Conservation (phyloP, 768 basidiomycete species). For the Trametes punicea region DNA sequence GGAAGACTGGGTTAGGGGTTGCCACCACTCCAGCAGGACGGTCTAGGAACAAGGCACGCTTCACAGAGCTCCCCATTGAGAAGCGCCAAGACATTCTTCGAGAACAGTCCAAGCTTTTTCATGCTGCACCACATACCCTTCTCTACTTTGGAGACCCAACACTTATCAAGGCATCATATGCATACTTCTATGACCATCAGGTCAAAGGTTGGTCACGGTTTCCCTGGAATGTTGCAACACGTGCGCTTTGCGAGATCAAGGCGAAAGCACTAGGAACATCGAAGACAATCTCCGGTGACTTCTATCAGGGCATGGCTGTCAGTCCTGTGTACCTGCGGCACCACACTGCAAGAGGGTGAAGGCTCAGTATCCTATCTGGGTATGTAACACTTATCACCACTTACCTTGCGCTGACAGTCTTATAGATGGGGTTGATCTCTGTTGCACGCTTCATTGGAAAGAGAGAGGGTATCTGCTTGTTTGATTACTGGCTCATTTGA, state of each 20-base stretch:
- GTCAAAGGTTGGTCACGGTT: conserved; percentile 36
- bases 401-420: too few species aligned
- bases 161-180: conserved; percentile 50
- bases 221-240: conserved; percentile 54
- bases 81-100: conserved; percentile 47
- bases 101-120: conserved; percentile 40
- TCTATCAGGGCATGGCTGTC: conserved; percentile 39
- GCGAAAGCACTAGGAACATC: conserved; percentile 37
- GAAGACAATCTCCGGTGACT: conserved; percentile 40
- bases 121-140: conserved; percentile 30
- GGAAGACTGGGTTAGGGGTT: too few species aligned
- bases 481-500: too few species aligned
- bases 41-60: conserved; percentile 23
- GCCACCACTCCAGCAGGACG: too few species aligned
- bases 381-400: too few species aligned
- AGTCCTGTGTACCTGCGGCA: conserved; percentile 6
- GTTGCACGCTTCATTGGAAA: too few species aligned
- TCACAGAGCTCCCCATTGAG: conserved; percentile 41
- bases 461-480: too few species aligned
- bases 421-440: not conserved
- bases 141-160: conserved; percentile 30
- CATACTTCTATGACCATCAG: conserved; percentile 40
- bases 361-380: too few species aligned
- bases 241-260: conserved; percentile 53
- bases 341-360: not conserved